Conservation (phyloP, 2,329 filamentous ascomycete species). For the Monilinia polystroma region DNA sequence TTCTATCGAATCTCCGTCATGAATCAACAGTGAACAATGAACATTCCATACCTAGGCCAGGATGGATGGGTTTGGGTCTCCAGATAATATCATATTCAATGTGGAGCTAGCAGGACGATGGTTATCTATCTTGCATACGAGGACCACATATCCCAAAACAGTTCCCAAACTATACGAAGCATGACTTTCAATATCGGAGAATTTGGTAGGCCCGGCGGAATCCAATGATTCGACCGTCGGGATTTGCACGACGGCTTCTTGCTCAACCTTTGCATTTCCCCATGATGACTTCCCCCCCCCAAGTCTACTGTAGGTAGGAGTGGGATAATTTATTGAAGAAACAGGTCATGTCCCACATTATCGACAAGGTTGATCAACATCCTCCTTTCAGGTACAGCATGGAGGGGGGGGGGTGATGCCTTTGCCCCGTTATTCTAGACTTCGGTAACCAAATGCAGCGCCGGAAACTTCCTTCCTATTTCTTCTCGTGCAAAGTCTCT, state of each 20-base stretch:
- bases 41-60: too few relatives aligned
- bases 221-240: not conserved
- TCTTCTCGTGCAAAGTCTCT: slow-evolving; percentile 6
- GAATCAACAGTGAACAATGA: too few relatives aligned
- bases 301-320: not conserved
- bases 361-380: not conserved
- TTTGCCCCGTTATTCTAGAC: not conserved
- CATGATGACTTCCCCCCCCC: not conserved
- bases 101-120: slow-evolving; percentile 2
- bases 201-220: not conserved
- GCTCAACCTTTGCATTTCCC: not conserved
- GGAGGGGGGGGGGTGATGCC: not conserved
- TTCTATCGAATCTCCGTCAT: too few relatives aligned
- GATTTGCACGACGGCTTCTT: not conserved
- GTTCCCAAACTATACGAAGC: not conserved
- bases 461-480: not conserved
- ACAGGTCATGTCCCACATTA: too few relatives aligned
- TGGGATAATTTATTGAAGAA: not conserved
- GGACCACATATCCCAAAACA: slow-evolving; percentile 12
- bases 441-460: not conserved
- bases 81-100: too few relatives aligned
- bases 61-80: too few relatives aligned
- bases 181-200: slow-evolving; percentile 6
- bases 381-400: not conserved
- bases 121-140: slow-evolving; percentile 8